phyloP scores from a whole-genome alignment of 1,284 basidiomycete species.

The Apiotrichum siamense region DNA sequence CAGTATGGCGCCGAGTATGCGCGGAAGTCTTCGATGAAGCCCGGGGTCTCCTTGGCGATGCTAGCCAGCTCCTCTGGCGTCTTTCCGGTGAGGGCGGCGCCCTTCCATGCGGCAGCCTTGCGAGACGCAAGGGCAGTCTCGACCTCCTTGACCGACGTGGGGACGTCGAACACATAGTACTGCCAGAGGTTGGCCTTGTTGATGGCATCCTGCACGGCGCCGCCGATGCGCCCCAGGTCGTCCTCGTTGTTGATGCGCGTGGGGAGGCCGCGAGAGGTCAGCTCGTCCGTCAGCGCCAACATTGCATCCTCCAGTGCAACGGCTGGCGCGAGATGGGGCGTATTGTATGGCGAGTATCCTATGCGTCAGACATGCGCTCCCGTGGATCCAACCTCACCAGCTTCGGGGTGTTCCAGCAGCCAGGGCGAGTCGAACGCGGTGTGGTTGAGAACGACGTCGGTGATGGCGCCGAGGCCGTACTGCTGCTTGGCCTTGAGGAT shows the following conservation, averaged over 20 bases:
- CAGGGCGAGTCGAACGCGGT: slow-evolving; percentile 87
- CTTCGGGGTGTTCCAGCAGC: slow-evolving; percentile 89
- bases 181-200: slow-evolving; percentile 74
- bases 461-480: slow-evolving; percentile 79
- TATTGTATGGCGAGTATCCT: slow-evolving; percentile 84
- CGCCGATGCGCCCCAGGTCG: slow-evolving; percentile 64
- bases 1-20: slow-evolving; percentile 62
- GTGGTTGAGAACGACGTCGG: slow-evolving; percentile 92
- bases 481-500: slow-evolving; percentile 68
- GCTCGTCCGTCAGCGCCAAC: slow-evolving; percentile 65
- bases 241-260: slow-evolving; percentile 53
- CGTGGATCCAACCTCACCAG: too few species aligned
- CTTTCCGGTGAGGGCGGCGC: slow-evolving; percentile 43
- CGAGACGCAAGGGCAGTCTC: slow-evolving; percentile 51
- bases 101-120: slow-evolving; percentile 52
- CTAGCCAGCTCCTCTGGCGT: slow-evolving; percentile 63
- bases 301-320: slow-evolving; percentile 81
- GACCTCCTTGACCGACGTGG: slow-evolving; percentile 43
- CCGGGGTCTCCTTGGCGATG: slow-evolving; percentile 53
- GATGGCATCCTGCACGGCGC: slow-evolving; percentile 59
- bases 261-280: slow-evolving; percentile 65
- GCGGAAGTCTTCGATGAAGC: slow-evolving; percentile 57
- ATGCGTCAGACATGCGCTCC: slow-evolving; percentile 13
- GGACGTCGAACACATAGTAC: slow-evolving; percentile 78
- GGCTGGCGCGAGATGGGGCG: slow-evolving; percentile 80